Base-by-base conservation (phyloP, 176 grass and related monocot genomes). In the Eremochloa ophiuroides region DNA sequence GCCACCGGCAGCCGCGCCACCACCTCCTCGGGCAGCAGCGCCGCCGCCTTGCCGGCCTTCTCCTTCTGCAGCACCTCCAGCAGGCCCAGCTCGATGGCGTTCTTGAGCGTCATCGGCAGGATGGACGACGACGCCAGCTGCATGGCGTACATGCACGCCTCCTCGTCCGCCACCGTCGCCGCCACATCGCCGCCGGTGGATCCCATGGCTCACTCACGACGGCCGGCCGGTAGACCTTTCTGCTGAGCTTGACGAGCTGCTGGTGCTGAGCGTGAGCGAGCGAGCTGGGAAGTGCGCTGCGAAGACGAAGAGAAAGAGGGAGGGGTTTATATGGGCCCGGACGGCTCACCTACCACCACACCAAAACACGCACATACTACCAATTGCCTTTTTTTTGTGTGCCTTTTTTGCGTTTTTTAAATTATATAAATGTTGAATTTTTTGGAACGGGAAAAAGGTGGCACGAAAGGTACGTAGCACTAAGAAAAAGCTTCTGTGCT, bases 81-180 rank as follows among this genome's bases (percentile, higher is more conserved):
- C 20, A 98, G 84, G 26, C 82, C 92, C 17, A 98, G 92, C 84
- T 98, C 95, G 38, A 98, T 84, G 25, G 95, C 92, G 50, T 88
- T 93, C 83, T 98, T 98, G 3, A 98, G 95, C 34, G 95, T 98
- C 95, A 98, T 98, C 20, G 95, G 92, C 44, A 92, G 95, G 86
- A 98, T 88, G 30, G 95, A 98, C 27, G 92, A 68, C 62, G 90
- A 93, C 44, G 29, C 84, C 74, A 98, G 95, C 84, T 86, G 88
- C 78, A 98, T 0, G 2, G 95, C 92, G 69, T 82, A 91, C 95
- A 98, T 89, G 88, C 95, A 98, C 37, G 95, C 95, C 35, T 89
- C 84, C 90, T 98, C 95, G n/a, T 98, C 95, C 18, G 80, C 81
- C 12, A 77, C 79, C 12, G 86, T 69, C 4, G 89, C 77, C 26